Base-by-base conservation (phyloP, 345 rosid species). In the Trapa incisa region DNA sequence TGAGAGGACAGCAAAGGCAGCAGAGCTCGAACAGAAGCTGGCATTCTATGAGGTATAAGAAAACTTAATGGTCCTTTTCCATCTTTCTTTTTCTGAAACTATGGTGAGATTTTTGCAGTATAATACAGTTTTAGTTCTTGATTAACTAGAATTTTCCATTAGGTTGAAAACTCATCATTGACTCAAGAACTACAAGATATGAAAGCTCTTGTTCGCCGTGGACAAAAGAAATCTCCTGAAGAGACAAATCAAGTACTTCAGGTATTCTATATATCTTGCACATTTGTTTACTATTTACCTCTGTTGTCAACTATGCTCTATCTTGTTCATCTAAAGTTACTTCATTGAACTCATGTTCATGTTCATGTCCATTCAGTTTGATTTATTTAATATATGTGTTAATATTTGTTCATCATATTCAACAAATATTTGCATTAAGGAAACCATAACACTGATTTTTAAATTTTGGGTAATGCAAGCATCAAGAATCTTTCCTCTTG, bases 111-210 rank as follows among this genome's bases (percentile, higher is more conserved):
- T 42, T 65, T 53, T 65, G 52, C 37, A 45, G 4, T 42, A 29
- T 22, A 37, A 65, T 57, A 37, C 37, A 41, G 48, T 62, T 39
- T 65, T 64, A 64, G 33, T 65, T 54, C 62, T 66, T 70, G 43
- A 61, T 65, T 68, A 79, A 64, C 60, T 70, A 71, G 57, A 58
- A 38, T 68, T 64, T 75, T 68, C 67, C 15, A 67, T 75, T 80
- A 94, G 99, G 91, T 85, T 56, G 99, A 91, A 78, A 89, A 84
- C 73, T 78, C 96, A 64, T 81, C 97, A 64, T 71, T 89, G 62
- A 89, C 81, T 78, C 99, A 94, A 87, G 99, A 94, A 80, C 78
- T 94, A 76, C 96, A 94, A 73, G 96, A 94, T 74, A 82, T 86
- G 96, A 95, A 89, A 81, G 82, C 82, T 72, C 93, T 85, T 67